Percentiles rank a stretch among this genome's conserved stretches.
Conservation (phyloP, 106 monocot genomes). For the Dactylorhiza incarnata region DNA sequence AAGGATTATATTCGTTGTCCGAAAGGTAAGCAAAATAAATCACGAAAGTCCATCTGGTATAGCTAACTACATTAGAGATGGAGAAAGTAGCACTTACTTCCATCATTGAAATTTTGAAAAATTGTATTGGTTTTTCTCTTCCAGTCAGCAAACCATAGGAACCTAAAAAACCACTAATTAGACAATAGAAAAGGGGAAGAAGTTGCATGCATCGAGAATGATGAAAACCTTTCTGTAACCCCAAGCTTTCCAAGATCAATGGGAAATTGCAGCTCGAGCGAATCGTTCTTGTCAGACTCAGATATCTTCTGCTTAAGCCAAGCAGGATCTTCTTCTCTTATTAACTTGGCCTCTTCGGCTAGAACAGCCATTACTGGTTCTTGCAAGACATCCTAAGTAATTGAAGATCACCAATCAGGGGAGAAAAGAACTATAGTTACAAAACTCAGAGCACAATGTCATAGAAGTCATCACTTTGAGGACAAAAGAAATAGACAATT, state of each 20-base stretch:
- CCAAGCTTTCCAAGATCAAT: constrained; percentile 31
- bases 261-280: constrained; percentile 35
- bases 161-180: constrained; percentile 30
- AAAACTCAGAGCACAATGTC: too few species aligned
- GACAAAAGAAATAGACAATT: neutral
- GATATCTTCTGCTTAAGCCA: constrained; percentile 63
- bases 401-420: constrained; percentile 6
- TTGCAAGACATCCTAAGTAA: constrained; percentile 66
- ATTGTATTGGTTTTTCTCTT: constrained; percentile 30
- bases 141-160: constrained; percentile 52
- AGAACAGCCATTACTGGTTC: constrained; percentile 59
- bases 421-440: neutral
- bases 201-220: neutral
- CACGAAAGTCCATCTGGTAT: neutral
- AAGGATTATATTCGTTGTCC: neutral
- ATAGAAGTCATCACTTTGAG: too few species aligned
- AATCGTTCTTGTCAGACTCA: constrained; percentile 19
- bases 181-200: neutral
- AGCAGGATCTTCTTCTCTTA: constrained; percentile 23
- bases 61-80: neutral
- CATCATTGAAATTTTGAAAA: constrained; percentile 1
- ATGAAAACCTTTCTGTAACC: constrained; percentile 44
- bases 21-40: neutral
- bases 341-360: constrained; percentile 32
- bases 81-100: neutral